These are phyloP conservation scores for Pachysandra terminalis DNA, from an alignment of 164 flowering plant species.

Conservation along the genomic window DNA sequence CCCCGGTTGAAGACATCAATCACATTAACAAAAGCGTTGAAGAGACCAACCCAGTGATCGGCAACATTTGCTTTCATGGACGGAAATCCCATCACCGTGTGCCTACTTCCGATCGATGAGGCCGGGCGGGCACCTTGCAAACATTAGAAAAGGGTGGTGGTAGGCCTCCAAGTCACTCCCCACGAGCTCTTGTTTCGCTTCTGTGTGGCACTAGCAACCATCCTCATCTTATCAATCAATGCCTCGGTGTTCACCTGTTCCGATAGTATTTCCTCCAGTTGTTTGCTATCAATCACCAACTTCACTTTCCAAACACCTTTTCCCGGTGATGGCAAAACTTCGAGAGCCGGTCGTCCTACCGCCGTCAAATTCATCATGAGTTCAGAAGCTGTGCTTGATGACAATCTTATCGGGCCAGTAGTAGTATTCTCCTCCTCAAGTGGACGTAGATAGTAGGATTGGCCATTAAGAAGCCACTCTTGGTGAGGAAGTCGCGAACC, in stretches of 20 bases:
- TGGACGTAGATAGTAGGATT: constrained; percentile 52
- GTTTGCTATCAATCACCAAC: constrained; percentile 46
- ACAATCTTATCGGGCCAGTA: constrained; percentile 18
- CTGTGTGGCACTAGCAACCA: constrained; percentile 36
- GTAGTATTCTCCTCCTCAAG: constrained; percentile 1
- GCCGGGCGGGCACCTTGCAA: constrained; percentile 1
- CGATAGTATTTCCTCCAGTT: constrained; percentile 55
- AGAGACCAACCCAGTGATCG: too few relatives aligned
- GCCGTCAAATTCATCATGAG: constrained; percentile 13
- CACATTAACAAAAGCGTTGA: too few relatives aligned
- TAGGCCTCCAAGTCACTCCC: constrained; percentile 28
- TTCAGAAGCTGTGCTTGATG: constrained; percentile 15
- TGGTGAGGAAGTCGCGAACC: constrained; percentile 30
- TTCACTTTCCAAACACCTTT: constrained; percentile 72
- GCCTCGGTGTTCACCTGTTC: constrained; percentile 61
- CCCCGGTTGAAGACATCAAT: too few relatives aligned
- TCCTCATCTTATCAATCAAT: constrained; percentile 61
- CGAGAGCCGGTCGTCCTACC: constrained; percentile 31
- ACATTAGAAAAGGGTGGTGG: constrained; percentile 17
- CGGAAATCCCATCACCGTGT: too few relatives aligned
- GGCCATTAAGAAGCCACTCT: constrained; percentile 34
- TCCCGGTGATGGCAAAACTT: constrained; percentile 44
- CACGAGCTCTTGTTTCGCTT: constrained; percentile 15
- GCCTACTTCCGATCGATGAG: too few relatives aligned
- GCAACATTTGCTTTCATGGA: too few relatives aligned